phyloP scores from a whole-genome alignment of 164 flowering plant genomes.

The Platanus orientalis region DNA sequence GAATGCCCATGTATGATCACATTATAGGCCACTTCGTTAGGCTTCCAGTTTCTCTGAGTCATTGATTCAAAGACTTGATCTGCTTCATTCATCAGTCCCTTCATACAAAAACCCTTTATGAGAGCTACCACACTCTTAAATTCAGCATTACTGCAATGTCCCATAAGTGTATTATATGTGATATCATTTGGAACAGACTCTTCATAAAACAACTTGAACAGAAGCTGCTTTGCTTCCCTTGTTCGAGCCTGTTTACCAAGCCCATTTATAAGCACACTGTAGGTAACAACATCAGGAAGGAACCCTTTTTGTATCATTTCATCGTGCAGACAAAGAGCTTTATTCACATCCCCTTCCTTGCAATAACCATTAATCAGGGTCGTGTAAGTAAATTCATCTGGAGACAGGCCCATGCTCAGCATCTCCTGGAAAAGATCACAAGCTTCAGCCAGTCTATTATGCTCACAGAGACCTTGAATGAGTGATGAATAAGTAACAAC shows the following conservation, averaged over 20 bases:
- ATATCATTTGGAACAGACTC: slow-evolving; percentile 56
- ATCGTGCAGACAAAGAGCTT: slow-evolving; percentile 59
- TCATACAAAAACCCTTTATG: slow-evolving; percentile 81
- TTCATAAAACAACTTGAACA: slow-evolving; percentile 58
- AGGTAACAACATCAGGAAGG: slow-evolving; percentile 80
- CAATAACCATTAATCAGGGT: slow-evolving; percentile 73
- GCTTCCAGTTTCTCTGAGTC: slow-evolving; percentile 40
- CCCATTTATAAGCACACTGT: slow-evolving; percentile 81
- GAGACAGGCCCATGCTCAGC: slow-evolving; percentile 46
- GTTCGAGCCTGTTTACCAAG: slow-evolving; percentile 68
- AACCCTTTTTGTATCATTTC: slow-evolving; percentile 73
- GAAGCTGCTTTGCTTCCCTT: slow-evolving; percentile 68
- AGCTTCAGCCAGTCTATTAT: slow-evolving; percentile 53
- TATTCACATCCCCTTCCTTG: slow-evolving; percentile 50
- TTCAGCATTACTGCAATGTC: slow-evolving; percentile 44
- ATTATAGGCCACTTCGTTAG: slow-evolving; percentile 59
- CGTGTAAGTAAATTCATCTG: slow-evolving; percentile 78
- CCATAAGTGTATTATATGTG: slow-evolving; percentile 63
- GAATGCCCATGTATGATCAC: slow-evolving; percentile 82
- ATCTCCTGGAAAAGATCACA: slow-evolving; percentile 65
- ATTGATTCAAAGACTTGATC: slow-evolving; percentile 55
- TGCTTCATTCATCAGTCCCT: slow-evolving; percentile 87
- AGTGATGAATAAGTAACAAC: slow-evolving; percentile 63
- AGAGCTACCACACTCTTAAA: slow-evolving; percentile 54
- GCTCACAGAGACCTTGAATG: slow-evolving; percentile 74